Evolutionary conservation across 2,329 filamentous ascomycete species (phyloP), one percentile per base, ranked within the genome.

Genomic region (Paecilomyces dactylethromorphus): DNA sequence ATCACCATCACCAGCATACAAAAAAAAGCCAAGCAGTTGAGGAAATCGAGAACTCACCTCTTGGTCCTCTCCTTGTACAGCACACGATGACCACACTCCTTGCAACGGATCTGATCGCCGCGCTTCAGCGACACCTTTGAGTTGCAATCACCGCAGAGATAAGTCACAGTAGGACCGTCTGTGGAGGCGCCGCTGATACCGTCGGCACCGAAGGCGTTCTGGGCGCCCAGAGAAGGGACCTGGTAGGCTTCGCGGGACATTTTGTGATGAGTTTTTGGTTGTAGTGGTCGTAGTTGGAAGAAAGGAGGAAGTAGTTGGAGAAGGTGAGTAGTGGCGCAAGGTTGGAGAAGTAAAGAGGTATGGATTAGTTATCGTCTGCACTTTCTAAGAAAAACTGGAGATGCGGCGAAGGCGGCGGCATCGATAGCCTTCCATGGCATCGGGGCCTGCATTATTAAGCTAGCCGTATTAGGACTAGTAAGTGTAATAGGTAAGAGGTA

Each of bases 11-110:
- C 58, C 13, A 49, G 21, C 53, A 58, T 11, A 6, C 31, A 33
- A 8, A 56, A 54, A 61, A 53, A 55, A n/a, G 55, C 6, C 53
- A 56, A 29, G 56, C n/a, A 51, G 53, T 57, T 54, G 22, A 26
- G 56, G 53, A 18, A 52, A 33, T 26, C 53, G 53, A 52, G 56
- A 60, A 79, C 88, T 77, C 74, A 97, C 94, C 94, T 86, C 83
- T 96, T 97, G 52, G 94, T 99, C 72, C 94, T 81, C 84, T 97
- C 91, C 85, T 99, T 99, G 79, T 97, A 97, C 66, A 99, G 79
- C 62, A 99, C 92, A 65, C 94, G 87, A 70, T 96, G 94, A 7
- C 94, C 94, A 75, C 94, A 99, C 78, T 92, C 90, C 75, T 90
- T 89, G 82, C 92, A 96, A 29, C 91, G 84, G 66, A 96, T 93